These are phyloP conservation scores for Kwoniella botswanensis DNA, from an alignment of 768 basidiomycete genomes.

Conservation along the genomic window DNA sequence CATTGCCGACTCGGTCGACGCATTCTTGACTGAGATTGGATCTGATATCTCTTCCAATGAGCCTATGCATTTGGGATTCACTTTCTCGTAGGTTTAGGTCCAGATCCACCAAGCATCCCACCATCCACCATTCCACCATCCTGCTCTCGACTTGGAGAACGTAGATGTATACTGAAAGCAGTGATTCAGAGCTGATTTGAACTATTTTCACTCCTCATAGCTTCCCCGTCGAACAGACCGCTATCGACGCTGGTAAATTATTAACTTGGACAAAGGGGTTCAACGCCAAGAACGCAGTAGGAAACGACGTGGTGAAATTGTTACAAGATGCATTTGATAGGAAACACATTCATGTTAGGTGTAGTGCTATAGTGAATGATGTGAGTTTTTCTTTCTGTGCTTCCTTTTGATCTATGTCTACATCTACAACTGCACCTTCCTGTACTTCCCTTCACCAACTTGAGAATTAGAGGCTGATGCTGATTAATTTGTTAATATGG, in stretches of 20 bases:
- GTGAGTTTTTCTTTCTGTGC: conserved; percentile 62
- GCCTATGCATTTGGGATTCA: conserved; percentile 76
- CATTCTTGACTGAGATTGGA: conserved; percentile 78
- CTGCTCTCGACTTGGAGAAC: no score
- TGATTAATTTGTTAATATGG: no score
- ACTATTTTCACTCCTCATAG: conserved; percentile 59
- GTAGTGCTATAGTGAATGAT: conserved; percentile 92
- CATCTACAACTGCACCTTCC: no score
- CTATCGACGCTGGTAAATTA: conserved; percentile 84
- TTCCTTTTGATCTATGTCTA: conserved; percentile 10
- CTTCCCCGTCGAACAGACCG: conserved; percentile 96
- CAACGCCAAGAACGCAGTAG: conserved; percentile 84
- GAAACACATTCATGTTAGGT: conserved; percentile 89
- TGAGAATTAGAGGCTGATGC: no score
- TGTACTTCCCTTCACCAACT: no score
- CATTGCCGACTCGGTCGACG: conserved; percentile 93
- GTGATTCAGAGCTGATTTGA: no score
- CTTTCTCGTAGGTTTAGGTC: conserved; percentile 66
- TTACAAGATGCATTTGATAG: conserved; percentile 90
- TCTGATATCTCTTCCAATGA: conserved; percentile 53
- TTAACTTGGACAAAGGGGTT: conserved; percentile 92
- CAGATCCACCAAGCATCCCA: no score
- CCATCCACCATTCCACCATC: no score
- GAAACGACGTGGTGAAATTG: conserved; percentile 84
- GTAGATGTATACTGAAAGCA: no score